A percentile compares a stretch with the other conserved stretches of the same genome.
Evolutionary conservation across 2,329 filamentous ascomycete species (phyloP).

Genomic region (Monilinia aucupariae): DNA sequence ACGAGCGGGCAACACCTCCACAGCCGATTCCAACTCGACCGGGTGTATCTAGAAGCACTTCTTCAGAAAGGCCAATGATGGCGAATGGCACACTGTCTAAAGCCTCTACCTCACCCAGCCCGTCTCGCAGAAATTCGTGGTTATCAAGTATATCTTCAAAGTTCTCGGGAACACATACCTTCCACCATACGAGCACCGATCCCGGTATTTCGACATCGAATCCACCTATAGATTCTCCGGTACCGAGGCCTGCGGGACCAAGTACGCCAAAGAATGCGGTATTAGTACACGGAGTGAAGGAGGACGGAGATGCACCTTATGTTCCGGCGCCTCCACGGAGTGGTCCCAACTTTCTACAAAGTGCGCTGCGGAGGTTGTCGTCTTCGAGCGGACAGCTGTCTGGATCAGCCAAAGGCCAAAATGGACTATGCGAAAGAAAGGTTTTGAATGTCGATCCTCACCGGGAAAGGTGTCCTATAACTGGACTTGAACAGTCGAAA

Average conservation of each 20-base stretch:
- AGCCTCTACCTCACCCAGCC: constrained; percentile 23
- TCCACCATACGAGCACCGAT: constrained; percentile 29
- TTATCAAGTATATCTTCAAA: constrained; percentile 90
- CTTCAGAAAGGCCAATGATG: constrained; percentile 28
- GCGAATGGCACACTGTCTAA: constrained; percentile 29
- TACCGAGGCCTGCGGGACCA: constrained; percentile 30
- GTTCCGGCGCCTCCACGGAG: constrained; percentile 68
- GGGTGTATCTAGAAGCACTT: constrained; percentile 25
- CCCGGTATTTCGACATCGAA: constrained; percentile 24
- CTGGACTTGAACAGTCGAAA: constrained; percentile 74
- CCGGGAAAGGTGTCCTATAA: constrained; percentile 71
- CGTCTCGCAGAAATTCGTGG: constrained; percentile 67
- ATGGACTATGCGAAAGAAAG: constrained; percentile 71
- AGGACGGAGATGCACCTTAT: constrained; percentile 60
- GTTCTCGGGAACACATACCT: constrained; percentile 54
- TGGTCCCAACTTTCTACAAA: constrained; percentile 69
- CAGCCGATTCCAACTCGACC: constrained; percentile 22
- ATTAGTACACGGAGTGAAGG: constrained; percentile 50
- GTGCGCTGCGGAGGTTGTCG: constrained; percentile 74
- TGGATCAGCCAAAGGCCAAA: constrained; percentile 45
- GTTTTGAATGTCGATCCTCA: constrained; percentile 80
- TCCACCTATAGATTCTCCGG: constrained; percentile 34
- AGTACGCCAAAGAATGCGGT: constrained; percentile 52
- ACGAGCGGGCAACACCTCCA: not conserved
- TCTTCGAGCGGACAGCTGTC: constrained; percentile 44